Evolutionary conservation across 2,329 filamentous ascomycete genomes (phyloP).

Genomic region (Penicillium sp.): DNA sequence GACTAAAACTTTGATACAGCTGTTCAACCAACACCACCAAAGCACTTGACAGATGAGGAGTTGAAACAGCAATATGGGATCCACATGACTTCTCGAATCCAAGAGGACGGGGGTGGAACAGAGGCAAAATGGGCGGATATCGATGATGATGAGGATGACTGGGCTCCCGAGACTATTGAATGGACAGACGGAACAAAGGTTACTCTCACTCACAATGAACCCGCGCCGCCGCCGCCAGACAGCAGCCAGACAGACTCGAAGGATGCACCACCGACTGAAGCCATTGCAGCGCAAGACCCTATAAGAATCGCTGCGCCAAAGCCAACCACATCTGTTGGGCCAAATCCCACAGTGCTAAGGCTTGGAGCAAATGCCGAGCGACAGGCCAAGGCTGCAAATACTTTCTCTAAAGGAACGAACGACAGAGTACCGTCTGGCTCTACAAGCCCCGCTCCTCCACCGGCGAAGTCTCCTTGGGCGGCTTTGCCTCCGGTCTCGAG

Average conservation of each 20-base stretch:
- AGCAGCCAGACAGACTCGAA: constrained; percentile 25
- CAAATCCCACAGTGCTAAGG: constrained; percentile 50
- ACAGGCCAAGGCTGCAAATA: constrained; percentile 44
- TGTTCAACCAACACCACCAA: constrained; percentile 55
- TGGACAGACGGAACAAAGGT: constrained; percentile 69
- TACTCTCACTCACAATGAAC: constrained; percentile 51
- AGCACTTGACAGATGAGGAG: constrained; percentile 66
- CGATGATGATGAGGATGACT: constrained; percentile 67
- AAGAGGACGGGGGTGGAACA: constrained; percentile 60
- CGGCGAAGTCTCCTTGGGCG: constrained; percentile 90
- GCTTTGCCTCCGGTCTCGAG: constrained; percentile 80
- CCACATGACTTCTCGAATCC: constrained; percentile 63
- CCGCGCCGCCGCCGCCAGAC: constrained; percentile 16
- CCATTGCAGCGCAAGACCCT: constrained; percentile 25
- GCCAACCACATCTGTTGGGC: constrained; percentile 46
- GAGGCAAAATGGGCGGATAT: constrained; percentile 68
- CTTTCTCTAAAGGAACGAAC: constrained; percentile 50
- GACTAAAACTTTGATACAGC: constrained; percentile 37
- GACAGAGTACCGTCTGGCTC: constrained; percentile 53
- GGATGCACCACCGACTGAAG: constrained; percentile 21
- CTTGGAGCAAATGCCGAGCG: constrained; percentile 48
- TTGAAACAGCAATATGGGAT: constrained; percentile 68
- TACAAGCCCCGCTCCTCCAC: constrained; percentile 53
- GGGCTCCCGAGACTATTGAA: constrained; percentile 65
- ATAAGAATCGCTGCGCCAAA: constrained; percentile 32